Percentiles rank a stretch among this genome's conserved stretches.
Evolutionary conservation across 1,284 basidiomycete species (phyloP).

Genomic region (Peniophora sp.): DNA sequence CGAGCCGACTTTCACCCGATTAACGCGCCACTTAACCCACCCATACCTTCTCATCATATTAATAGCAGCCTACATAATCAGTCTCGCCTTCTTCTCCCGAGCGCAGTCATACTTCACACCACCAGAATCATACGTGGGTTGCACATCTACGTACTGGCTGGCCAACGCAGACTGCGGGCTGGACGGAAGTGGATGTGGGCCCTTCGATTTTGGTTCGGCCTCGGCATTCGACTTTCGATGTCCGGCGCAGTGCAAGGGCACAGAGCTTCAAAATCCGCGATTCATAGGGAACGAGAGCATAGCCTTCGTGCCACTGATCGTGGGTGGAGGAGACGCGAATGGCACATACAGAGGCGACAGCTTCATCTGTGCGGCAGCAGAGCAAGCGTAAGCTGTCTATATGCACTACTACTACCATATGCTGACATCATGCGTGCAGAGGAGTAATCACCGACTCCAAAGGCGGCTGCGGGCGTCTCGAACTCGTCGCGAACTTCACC

Average conservation of each 20-base stretch:
- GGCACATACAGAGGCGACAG: constrained; percentile 76
- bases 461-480: constrained; percentile 74
- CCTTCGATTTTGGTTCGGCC: constrained; percentile 42
- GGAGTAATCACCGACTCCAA: constrained; percentile 55
- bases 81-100: constrained; percentile 65
- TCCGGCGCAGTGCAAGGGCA: constrained; percentile 63
- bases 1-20: constrained; percentile 42
- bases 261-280: constrained; percentile 70
- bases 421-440: constrained; percentile 27
- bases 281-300: constrained; percentile 65
- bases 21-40: constrained; percentile 42
- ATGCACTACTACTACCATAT: constrained; percentile 1
- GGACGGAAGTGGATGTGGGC: constrained; percentile 59
- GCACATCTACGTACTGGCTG: constrained; percentile 67
- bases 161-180: constrained; percentile 72
- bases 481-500: constrained; percentile 66
- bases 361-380: constrained; percentile 83
- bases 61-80: constrained; percentile 59
- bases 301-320: constrained; percentile 67
- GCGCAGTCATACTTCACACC: constrained; percentile 66
- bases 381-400: constrained; percentile 56
- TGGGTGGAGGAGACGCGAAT: constrained; percentile 72
- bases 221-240: constrained; percentile 71
- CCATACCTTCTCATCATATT: constrained; percentile 50
- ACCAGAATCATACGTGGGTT: constrained; percentile 51